These are phyloP conservation scores for Aureobasidium pullulans DNA, from an alignment of 2,329 filamentous ascomycete species.

Conservation along the genomic window DNA sequence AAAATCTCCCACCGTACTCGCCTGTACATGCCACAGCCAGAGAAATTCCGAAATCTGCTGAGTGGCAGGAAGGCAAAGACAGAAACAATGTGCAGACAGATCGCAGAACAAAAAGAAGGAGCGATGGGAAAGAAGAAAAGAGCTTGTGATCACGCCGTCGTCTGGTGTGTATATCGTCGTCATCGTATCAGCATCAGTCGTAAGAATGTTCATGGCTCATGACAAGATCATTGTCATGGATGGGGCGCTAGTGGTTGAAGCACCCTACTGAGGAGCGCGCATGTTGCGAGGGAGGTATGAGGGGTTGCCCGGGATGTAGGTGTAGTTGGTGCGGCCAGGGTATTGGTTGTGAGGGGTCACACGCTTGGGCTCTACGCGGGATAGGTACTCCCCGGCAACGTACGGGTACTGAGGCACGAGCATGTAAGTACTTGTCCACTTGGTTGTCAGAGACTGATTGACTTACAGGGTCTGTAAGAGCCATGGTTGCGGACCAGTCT, in stretches of 20 bases:
- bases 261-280: not conserved
- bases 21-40: not conserved
- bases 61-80: not conserved
- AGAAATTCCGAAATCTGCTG: not conserved
- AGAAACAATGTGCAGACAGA: not conserved
- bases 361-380: not conserved
- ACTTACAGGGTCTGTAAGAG: constrained; percentile 1
- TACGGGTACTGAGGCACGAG: not conserved
- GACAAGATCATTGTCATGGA: not conserved
- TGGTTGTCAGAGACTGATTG: not conserved
- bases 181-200: constrained; percentile 1
- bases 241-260: not conserved
- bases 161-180: not conserved
- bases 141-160: not conserved
- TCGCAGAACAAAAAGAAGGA: not conserved
- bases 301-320: not conserved
- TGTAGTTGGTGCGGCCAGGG: not conserved
- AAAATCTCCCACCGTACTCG: not conserved
- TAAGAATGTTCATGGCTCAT: not conserved
- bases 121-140: not conserved
- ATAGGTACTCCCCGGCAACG: not conserved
- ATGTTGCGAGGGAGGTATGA: not conserved
- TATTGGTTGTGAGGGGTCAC: not conserved
- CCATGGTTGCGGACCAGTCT: not conserved
- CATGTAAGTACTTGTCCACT: not conserved